Conservation (phyloP, 1,284 basidiomycete species). For the Dichomitus squalens region DNA sequence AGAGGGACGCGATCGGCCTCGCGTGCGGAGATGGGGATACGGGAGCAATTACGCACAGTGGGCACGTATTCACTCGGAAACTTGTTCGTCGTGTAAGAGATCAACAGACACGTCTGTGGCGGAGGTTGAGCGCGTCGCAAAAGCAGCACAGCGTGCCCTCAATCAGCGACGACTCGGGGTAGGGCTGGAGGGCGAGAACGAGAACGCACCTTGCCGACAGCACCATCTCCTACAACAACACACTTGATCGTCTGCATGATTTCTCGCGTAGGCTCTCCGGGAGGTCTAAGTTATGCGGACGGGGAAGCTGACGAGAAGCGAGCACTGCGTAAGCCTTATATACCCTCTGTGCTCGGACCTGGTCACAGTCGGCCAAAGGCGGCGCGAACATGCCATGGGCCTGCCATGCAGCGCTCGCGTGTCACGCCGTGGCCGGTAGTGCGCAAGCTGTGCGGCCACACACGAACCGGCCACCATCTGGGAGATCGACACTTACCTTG, state of each 20-base stretch:
- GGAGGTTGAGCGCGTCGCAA: neutral
- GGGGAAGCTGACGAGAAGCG: constrained; percentile 11
- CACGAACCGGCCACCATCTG: neutral
- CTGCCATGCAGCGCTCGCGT: constrained; percentile 23
- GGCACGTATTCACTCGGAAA: constrained; percentile 99
- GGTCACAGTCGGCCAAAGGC: constrained; percentile 9
- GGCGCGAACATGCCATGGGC: constrained; percentile 11
- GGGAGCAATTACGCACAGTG: constrained; percentile 66
- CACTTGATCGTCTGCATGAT: constrained; percentile 97
- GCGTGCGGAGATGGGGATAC: constrained; percentile 18
- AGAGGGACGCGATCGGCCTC: constrained; percentile 28
- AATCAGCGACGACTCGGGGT: neutral
- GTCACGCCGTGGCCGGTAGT: constrained; percentile 18
- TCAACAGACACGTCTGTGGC: constrained; percentile 91
- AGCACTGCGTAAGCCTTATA: constrained; percentile 12
- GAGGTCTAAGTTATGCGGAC: constrained; percentile 26
- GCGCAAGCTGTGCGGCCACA: neutral
- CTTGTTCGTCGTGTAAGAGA: constrained; percentile 99
- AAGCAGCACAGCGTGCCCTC: neutral
- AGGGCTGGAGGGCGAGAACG: neutral
- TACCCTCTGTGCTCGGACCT: constrained; percentile 2
- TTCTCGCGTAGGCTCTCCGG: constrained; percentile 25
- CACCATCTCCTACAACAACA: constrained; percentile 99
- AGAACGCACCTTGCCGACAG: constrained; percentile 92
- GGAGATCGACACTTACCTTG: constrained; percentile 23